phyloP scores from a whole-genome alignment of 2,329 filamentous ascomycete genomes.

The Cytospora piceicola region DNA sequence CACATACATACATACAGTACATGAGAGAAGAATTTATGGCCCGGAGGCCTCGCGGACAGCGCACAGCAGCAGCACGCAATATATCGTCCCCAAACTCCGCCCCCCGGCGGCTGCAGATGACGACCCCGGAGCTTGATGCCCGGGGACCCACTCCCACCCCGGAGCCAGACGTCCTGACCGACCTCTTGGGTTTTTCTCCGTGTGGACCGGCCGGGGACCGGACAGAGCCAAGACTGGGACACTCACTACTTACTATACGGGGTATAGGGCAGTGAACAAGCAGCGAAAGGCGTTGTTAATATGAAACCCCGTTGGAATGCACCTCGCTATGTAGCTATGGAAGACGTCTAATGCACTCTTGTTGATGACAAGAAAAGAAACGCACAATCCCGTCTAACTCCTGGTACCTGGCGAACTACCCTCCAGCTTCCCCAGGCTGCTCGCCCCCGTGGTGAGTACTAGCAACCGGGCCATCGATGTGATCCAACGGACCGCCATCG shows the following conservation, averaged over 20 bases:
- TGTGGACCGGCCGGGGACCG: too few species aligned
- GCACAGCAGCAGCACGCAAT: background rate
- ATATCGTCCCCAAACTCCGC: background rate
- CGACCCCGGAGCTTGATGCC: too few species aligned
- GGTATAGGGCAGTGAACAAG: too few species aligned
- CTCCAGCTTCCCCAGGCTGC: background rate
- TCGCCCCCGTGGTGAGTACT: background rate
- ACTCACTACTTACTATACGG: too few species aligned
- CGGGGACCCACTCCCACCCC: too few species aligned
- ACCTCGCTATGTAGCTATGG: slow-evolving; percentile 7
- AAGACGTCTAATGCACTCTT: background rate
- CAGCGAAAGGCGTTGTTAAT: too few species aligned
- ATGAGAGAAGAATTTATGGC: background rate
- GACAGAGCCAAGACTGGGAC: too few species aligned
- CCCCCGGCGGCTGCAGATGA: too few species aligned
- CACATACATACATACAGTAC: too few species aligned
- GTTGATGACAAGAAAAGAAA: background rate
- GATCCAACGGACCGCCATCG: slow-evolving; percentile 7
- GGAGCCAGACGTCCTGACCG: too few species aligned
- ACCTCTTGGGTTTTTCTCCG: too few species aligned
- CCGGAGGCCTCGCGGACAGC: background rate
- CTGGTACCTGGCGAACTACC: background rate
- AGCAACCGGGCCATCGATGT: background rate
- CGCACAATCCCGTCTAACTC: too few species aligned
- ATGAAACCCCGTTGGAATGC: background rate